A percentile compares a stretch with the other conserved stretches of the same genome.
These are phyloP conservation scores for Fusarium compactum DNA, from an alignment of 2,329 filamentous ascomycete genomes.

Conservation along the genomic window DNA sequence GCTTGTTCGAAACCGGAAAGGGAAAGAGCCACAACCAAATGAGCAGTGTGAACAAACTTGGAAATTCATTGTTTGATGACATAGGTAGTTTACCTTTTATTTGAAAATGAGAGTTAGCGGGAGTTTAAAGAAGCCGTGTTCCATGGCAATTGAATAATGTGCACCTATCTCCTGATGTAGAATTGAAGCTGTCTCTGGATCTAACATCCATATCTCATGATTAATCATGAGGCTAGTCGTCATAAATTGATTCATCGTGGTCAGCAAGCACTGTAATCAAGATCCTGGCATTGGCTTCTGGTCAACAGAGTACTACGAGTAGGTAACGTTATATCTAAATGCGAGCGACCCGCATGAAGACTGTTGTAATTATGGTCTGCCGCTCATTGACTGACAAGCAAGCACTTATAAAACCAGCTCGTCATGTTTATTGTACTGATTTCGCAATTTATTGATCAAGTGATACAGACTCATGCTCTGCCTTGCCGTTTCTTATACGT, in stretches of 20 bases:
- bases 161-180: not conserved
- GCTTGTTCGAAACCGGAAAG: not conserved
- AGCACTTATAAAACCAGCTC: not conserved
- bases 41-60: not conserved
- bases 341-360: not conserved
- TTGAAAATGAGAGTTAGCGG: conserved; percentile 23
- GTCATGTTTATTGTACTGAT: not conserved
- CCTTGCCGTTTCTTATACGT: not conserved
- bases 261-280: conserved; percentile 26
- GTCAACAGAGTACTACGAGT: not conserved
- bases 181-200: not conserved
- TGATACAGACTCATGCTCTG: not conserved
- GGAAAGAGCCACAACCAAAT: not conserved
- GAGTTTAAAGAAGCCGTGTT: conserved; percentile 33
- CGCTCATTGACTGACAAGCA: not conserved
- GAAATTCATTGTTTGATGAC: conserved; percentile 4
- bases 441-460: not conserved
- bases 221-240: not conserved
- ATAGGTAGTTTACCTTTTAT: conserved; percentile 8
- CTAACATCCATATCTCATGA: not conserved
- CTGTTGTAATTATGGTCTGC: not conserved
- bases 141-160: conserved; percentile 3
- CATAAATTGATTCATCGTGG: conserved; percentile 10
- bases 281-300: conserved; percentile 27
- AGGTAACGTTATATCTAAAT: conserved; percentile 8